phyloP scores from a whole-genome alignment of 2,329 filamentous ascomycete genomes.

The Sporothrix humicola region DNA sequence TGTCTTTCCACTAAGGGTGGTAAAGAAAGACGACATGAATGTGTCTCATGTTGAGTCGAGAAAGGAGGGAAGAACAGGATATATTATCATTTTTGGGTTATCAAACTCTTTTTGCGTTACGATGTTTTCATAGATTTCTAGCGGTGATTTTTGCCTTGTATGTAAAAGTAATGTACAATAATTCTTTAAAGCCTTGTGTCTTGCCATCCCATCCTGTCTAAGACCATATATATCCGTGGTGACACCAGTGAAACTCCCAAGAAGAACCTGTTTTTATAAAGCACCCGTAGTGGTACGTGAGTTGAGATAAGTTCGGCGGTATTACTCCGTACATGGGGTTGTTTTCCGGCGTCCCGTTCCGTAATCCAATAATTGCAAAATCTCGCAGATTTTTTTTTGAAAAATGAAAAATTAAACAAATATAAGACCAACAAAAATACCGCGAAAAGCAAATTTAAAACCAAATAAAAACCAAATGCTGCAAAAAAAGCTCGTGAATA shows the following conservation, averaged over 20 bases:
- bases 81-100: too few species aligned
- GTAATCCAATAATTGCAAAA: too few species aligned
- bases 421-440: background rate
- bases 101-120: background rate
- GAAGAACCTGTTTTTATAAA: background rate
- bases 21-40: background rate
- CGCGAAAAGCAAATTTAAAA: background rate
- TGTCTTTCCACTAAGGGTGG: constrained; percentile 35
- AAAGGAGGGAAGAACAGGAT: too few species aligned
- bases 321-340: too few species aligned
- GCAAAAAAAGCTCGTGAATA: background rate
- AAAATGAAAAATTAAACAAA: too few species aligned
- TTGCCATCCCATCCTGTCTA: background rate
- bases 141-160: background rate
- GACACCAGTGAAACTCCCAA: background rate
- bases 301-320: background rate
- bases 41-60: background rate
- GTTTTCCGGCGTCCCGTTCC: too few species aligned
- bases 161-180: background rate
- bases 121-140: background rate
- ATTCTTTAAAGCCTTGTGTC: background rate
- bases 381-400: too few species aligned
- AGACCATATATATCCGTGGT: constrained; percentile 7
- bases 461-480: background rate
- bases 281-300: background rate